A percentile compares a stretch with the other conserved stretches of the same genome.
Conservation (phyloP, 2,329 filamentous ascomycete genomes). For the Ophiosphaerella herpotricha region DNA sequence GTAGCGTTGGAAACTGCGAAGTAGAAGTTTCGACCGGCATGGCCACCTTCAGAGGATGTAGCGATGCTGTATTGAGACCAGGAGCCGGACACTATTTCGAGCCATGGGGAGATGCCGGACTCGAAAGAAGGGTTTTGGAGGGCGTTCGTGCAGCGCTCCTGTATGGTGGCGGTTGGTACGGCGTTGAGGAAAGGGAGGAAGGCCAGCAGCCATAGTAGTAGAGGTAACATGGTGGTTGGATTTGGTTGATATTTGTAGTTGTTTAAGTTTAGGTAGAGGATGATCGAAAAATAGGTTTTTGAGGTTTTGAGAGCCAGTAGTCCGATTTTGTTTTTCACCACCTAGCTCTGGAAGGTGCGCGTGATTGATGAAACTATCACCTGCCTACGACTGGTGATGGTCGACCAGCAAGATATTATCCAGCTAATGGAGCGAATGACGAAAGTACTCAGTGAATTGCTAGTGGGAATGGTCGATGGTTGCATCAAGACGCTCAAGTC, state of each 20-base stretch:
- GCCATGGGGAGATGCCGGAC: slow-evolving; percentile 15
- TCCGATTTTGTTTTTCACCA: not conserved
- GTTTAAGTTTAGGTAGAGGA: not conserved
- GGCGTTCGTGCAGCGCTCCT: slow-evolving; percentile 16
- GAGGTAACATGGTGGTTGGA: not conserved
- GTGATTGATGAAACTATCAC: not conserved
- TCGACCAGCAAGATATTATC: not conserved
- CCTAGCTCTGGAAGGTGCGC: not conserved
- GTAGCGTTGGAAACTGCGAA: slow-evolving; percentile 16
- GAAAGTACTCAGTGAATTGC: no score
- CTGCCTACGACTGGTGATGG: not conserved
- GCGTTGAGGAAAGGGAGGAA: slow-evolving; percentile 2
- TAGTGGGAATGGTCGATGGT: no score
- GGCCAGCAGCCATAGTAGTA: slow-evolving; percentile 3
- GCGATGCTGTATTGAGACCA: slow-evolving; percentile 14
- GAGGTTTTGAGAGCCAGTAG: no score
- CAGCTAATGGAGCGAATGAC: not conserved
- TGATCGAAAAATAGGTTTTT: not conserved
- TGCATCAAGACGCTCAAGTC: no score
- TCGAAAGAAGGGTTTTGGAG: slow-evolving; percentile 27
- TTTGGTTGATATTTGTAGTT: not conserved
- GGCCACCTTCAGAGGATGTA: slow-evolving; percentile 3
- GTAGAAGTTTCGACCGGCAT: slow-evolving; percentile 12
- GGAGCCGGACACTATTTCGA: slow-evolving; percentile 20
- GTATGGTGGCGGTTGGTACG: slow-evolving; percentile 1